Evolutionary conservation across 345 rosid species (phyloP), one percentile per base, ranked within the genome.

Genomic region (Ceriops decandra): DNA sequence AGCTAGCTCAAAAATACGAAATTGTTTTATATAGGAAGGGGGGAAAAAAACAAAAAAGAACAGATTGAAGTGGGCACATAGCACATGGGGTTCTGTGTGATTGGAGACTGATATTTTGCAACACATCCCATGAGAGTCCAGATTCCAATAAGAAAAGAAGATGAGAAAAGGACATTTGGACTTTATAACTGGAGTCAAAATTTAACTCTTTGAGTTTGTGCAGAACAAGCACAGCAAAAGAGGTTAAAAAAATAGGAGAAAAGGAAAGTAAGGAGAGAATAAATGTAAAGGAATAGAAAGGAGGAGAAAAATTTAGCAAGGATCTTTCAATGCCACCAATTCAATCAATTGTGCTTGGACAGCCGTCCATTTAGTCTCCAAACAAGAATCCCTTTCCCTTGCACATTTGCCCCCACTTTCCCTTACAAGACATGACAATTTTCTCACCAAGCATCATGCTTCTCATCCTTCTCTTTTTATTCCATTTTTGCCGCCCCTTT

Each of bases 311-410:
- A 28, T 68, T 52, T 13, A 54, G 74, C 30, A 73, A 81, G 79
- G 81, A 74, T 63, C 74, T 73, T 79, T 80, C 67, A 76, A 80
- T 76, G 84, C 64, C 77, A 76, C 80, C 86, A 75, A 77, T 74
- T 80, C 76, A 75, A 68, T 72, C 68, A 75, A 78, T 71, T 73
- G 83, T 70, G 77, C 17, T 82, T 74, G 84, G 87, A 77, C 92
- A 82, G 89, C 77, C 87, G 83, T 80, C 86, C 92, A 85, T 87
- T 82, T 68, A 72, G 78, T 67, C 74, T 63, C 74, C 30, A 64
- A 78, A 75, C 70, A 74, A 73, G 20, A 72, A 70, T 30, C 71
- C 66, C 77, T 76, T 80, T 78, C 62, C 75, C 82, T 7, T 79
- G 49, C 70, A 72, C 79, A 81, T 70, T 74, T 85, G 87, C 86